Conservation (phyloP, 441 rosid genomes). For the Manihot esculenta region DNA sequence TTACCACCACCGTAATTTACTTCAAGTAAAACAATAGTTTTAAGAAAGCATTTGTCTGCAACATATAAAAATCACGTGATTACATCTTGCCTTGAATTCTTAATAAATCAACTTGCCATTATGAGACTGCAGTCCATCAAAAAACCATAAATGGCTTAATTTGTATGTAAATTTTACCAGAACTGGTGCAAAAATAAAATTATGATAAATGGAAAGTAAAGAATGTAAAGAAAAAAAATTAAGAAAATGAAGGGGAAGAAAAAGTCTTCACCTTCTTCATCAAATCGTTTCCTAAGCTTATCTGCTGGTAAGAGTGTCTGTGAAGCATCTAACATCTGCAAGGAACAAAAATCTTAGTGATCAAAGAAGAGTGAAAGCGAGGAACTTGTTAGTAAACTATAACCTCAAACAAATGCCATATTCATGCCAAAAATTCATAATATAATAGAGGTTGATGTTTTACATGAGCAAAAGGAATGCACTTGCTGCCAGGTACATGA, state of each 20-base stretch:
- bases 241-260: constrained; percentile 10
- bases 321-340: constrained; percentile 77
- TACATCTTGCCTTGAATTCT: neutral
- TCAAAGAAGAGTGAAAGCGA: neutral
- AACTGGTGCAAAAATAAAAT: neutral
- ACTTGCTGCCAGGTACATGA: constrained; percentile 92
- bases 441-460: constrained; percentile 4
- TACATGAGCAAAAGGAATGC: constrained; percentile 78
- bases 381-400: neutral
- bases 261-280: constrained; percentile 58
- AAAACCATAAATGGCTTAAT: neutral
- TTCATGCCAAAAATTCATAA: neutral
- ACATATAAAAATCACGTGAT: neutral
- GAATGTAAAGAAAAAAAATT: neutral
- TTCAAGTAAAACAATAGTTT: no score
- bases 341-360: constrained; percentile 16
- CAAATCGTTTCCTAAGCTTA: constrained; percentile 73
- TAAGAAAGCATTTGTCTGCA: no score
- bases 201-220: neutral
- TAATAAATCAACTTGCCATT: constrained; percentile 1
- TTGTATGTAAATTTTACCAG: neutral
- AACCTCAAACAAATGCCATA: neutral
- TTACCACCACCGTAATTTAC: neutral
- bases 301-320: constrained; percentile 69
- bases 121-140: neutral